Conservation (phyloP, 352 stramenopile genomes). For the Pythium pectinolyticum region DNA sequence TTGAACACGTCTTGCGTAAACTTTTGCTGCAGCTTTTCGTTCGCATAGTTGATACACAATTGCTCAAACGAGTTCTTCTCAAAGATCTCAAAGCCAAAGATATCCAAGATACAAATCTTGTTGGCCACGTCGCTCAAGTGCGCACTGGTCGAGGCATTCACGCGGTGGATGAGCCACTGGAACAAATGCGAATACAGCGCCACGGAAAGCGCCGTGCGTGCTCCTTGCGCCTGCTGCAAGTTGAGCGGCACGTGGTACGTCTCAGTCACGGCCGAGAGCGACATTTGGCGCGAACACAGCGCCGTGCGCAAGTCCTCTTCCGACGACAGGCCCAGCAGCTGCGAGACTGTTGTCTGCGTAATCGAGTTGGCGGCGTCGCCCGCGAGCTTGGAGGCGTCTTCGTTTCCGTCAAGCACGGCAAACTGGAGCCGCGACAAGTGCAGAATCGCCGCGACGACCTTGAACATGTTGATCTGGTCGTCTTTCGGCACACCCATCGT, state of each 20-base stretch:
- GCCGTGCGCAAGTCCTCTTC: slow-evolving; percentile 65
- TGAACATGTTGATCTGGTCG: slow-evolving; percentile 77
- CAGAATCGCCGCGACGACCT: slow-evolving; percentile 79
- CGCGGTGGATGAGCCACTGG: slow-evolving; percentile 93
- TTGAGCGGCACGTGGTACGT: slow-evolving; percentile 88
- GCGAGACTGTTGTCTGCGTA: slow-evolving; percentile 48
- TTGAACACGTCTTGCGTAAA: slow-evolving; percentile 96
- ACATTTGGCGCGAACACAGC: slow-evolving; percentile 81
- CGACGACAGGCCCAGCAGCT: slow-evolving; percentile 63
- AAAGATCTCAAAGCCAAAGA: slow-evolving; percentile 98
- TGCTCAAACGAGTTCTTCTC: slow-evolving; percentile 96
- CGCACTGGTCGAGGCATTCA: slow-evolving; percentile 81
- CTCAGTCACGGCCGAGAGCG: slow-evolving; percentile 66
- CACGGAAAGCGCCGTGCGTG: slow-evolving; percentile 74
- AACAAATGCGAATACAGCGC: slow-evolving; percentile 96
- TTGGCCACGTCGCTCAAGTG: slow-evolving; percentile 47
- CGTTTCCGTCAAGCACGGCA: slow-evolving; percentile 47
- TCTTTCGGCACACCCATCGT: slow-evolving; percentile 69
- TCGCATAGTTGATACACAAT: slow-evolving; percentile 96
- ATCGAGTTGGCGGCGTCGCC: slow-evolving; percentile 50
- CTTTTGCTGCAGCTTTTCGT: slow-evolving; percentile 94
- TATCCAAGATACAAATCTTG: slow-evolving; percentile 94
- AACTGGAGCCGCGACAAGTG: slow-evolving; percentile 83
- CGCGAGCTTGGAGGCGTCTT: slow-evolving; percentile 66
- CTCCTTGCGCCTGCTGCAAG: slow-evolving; percentile 70